Evolutionary conservation across 1,284 basidiomycete species (phyloP).

Genomic region (Melampsora larici-populina): DNA sequence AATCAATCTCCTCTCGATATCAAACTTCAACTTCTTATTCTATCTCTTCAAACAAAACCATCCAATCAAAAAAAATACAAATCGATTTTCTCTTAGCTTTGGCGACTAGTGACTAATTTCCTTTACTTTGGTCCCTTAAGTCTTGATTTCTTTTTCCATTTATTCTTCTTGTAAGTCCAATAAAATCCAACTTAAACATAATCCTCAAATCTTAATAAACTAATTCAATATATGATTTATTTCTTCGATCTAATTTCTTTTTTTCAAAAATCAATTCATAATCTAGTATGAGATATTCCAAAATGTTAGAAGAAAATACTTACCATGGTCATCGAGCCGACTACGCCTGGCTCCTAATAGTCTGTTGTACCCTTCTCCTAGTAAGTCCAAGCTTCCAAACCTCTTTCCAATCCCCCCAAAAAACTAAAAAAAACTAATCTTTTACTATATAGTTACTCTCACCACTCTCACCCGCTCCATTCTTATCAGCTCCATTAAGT

Average conservation of each 20-base stretch:
- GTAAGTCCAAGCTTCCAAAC: neutral
- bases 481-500: conserved; percentile 69
- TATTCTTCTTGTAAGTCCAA: conserved; percentile 80
- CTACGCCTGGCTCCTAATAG: conserved; percentile 80
- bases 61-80: neutral
- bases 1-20: neutral
- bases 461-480: conserved; percentile 39
- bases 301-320: conserved; percentile 91
- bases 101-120: conserved; percentile 86
- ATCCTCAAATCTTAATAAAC: no score
- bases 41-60: neutral
- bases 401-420: neutral
- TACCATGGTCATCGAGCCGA: conserved; percentile 86
- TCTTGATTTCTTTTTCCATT: conserved; percentile 91
- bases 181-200: no score
- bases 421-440: neutral
- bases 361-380: conserved; percentile 36
- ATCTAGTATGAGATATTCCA: conserved; percentile 78
- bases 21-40: neutral
- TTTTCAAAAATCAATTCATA: neutral
- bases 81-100: conserved; percentile 61
- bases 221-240: no score
- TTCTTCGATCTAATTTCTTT: no score
- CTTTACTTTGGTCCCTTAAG: conserved; percentile 91
- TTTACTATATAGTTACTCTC: conserved; percentile 14